Conservation (phyloP, 2,329 filamentous ascomycete species). For the Graphiopsis chlorocephala region DNA sequence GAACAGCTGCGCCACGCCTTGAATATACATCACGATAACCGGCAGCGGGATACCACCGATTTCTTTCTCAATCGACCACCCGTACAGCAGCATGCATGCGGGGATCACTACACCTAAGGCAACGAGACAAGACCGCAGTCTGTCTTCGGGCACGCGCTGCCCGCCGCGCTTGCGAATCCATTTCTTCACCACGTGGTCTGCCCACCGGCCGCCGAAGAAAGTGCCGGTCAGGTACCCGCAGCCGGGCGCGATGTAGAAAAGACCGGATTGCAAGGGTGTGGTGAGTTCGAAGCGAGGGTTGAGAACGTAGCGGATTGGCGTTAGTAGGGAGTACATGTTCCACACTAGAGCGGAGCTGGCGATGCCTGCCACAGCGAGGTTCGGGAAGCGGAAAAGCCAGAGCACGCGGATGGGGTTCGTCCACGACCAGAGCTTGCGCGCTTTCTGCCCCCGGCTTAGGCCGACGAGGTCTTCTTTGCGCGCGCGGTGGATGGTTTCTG, state of each 20-base stretch:
- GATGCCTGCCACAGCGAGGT: constrained; percentile 61
- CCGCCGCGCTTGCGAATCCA: constrained; percentile 60
- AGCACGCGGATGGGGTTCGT: constrained; percentile 65
- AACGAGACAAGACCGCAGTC: constrained; percentile 58
- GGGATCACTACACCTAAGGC: constrained; percentile 60
- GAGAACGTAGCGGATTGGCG: constrained; percentile 66
- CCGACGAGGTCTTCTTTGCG: constrained; percentile 61
- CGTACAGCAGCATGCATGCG: constrained; percentile 64
- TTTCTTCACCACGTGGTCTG: constrained; percentile 63
- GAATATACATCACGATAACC: constrained; percentile 70
- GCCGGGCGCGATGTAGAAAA: constrained; percentile 74
- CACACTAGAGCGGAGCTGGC: constrained; percentile 65
- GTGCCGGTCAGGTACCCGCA: constrained; percentile 67
- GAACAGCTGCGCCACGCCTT: constrained; percentile 71
- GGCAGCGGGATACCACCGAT: constrained; percentile 60
- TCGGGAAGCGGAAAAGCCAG: constrained; percentile 65
- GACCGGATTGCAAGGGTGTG: constrained; percentile 63
- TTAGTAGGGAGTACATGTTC: constrained; percentile 72
- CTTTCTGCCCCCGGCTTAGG: constrained; percentile 49
- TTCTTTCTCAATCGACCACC: constrained; percentile 59
- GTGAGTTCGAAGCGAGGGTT: constrained; percentile 71
- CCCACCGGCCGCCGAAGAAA: constrained; percentile 69
- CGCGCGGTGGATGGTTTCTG: constrained; percentile 69
- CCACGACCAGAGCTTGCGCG: constrained; percentile 57
- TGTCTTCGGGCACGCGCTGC: constrained; percentile 64